Evolutionary conservation across 2,329 filamentous ascomycete genomes (phyloP).

Genomic region (Colletotrichum eleusines): DNA sequence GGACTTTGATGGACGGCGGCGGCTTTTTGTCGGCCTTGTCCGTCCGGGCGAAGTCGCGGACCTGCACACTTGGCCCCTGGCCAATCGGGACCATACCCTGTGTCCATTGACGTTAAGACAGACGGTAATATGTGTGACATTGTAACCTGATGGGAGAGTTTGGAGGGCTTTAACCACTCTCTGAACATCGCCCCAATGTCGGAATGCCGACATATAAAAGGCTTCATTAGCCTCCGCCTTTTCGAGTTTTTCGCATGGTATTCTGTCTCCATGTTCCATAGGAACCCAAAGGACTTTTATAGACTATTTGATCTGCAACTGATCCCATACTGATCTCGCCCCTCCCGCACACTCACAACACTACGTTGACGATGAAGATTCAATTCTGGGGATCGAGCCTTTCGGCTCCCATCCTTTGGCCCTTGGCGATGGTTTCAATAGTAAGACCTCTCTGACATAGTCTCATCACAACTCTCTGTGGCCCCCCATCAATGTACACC

Average conservation of each 20-base stretch:
- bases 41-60: not conserved
- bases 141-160: not conserved
- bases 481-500: too few relatives aligned
- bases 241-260: not conserved
- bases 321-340: too few relatives aligned
- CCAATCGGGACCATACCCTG: not conserved
- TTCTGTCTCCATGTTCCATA: not conserved
- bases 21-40: too few relatives aligned
- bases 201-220: conserved; percentile 12
- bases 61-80: not conserved
- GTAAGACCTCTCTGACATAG: not conserved
- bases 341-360: not conserved
- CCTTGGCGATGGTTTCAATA: not conserved
- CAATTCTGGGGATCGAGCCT: conserved; percentile 13
- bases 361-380: not conserved
- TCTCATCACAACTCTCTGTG: not conserved
- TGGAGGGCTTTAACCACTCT: not conserved
- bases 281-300: too few relatives aligned
- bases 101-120: not conserved
- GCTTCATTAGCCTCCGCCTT: not conserved
- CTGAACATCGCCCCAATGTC: not conserved
- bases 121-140: conserved; percentile 17
- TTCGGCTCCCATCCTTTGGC: conserved; percentile 29
- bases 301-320: not conserved
- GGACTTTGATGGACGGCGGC: too few relatives aligned